phyloP scores from a whole-genome alignment of 177 flowering plant species.

The Vitis hybrid region DNA sequence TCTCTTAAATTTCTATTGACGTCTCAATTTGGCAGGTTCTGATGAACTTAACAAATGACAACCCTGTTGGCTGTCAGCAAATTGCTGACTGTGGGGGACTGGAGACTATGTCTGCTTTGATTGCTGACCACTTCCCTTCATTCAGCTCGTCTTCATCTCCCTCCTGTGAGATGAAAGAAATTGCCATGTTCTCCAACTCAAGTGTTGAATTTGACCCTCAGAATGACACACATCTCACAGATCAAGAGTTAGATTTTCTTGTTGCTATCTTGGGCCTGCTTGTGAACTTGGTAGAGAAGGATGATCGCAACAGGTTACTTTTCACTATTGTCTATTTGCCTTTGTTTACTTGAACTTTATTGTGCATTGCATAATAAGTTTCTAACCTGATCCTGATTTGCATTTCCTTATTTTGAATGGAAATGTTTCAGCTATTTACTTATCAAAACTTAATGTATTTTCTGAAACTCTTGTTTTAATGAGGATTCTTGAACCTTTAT shows the following conservation, averaged over 20 bases:
- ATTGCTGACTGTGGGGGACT: conserved; percentile 86
- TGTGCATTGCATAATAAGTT: background rate
- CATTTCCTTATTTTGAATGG: background rate
- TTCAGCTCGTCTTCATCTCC: conserved; percentile 42
- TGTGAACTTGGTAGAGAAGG: conserved; percentile 97
- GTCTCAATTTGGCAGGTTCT: conserved; percentile 62
- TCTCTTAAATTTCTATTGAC: background rate
- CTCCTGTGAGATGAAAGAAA: conserved; percentile 21
- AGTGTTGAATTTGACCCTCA: conserved; percentile 25
- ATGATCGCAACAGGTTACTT: conserved; percentile 73
- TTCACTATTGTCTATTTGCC: conserved; percentile 1
- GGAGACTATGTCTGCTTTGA: conserved; percentile 73
- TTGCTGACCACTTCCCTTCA: conserved; percentile 77
- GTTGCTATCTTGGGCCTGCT: conserved; percentile 95
- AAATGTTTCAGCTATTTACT: background rate
- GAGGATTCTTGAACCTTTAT: background rate
- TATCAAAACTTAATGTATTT: background rate
- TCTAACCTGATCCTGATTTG: background rate
- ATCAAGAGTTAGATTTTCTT: conserved; percentile 89
- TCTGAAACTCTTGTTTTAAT: background rate
- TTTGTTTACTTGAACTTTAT: background rate
- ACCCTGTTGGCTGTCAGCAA: conserved; percentile 86
- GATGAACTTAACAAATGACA: conserved; percentile 97
- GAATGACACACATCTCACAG: conserved; percentile 54
- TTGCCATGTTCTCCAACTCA: conserved; percentile 21